Evolutionary conservation across 2,329 filamentous ascomycete species (phyloP), one percentile per base, ranked within the genome.

Genomic region (Exophiala calicioides): DNA sequence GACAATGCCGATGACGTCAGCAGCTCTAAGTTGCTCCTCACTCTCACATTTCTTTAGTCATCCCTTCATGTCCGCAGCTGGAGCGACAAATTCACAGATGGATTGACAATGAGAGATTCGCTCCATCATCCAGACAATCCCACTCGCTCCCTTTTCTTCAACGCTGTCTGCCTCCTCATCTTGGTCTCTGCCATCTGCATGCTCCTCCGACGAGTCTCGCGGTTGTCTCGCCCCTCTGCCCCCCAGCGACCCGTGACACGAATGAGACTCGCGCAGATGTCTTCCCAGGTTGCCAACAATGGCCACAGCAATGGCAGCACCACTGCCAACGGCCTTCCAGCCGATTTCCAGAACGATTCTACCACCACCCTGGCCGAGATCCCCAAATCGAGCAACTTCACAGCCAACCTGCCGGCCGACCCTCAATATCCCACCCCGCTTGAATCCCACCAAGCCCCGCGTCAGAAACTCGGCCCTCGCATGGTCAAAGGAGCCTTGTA

Each of bases 401-500:
- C 82, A 1, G 69, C 72, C 2, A 80, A 78, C 40, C 73, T 96
- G 3, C 88, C 90, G 3, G 69, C 89, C 6, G 93, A 98, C 63
- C 68, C 84, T 8, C 70, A 79, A 20, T 95, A 87, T 63, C 84
- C 89, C 12, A 94, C 89, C 0, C 90, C 93, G 0, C 78, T 82
- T 51, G 78, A 79, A 49, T 96, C 91, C 0, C 88, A 97, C 67
- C 79, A 81, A 58, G 89, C 88, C 1, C 85, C 89, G 1, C 82
- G 91, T 60, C 78, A 85, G 46, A 72, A 84, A 26, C 84, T 97
- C 37, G 78, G 80, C 1, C 91, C 93, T 12, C 85, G 90, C 37
- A 77, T 89, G 65, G 93, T 98, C 30, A 88, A 85, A 63, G 81
- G 84, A 49, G 91, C 93, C 3, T 70, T 91, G 39, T 98, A 88